Percentiles rank a stretch among this genome's conserved stretches.
Conservation (phyloP, 768 basidiomycete species). For the Calvatia gigantea region DNA sequence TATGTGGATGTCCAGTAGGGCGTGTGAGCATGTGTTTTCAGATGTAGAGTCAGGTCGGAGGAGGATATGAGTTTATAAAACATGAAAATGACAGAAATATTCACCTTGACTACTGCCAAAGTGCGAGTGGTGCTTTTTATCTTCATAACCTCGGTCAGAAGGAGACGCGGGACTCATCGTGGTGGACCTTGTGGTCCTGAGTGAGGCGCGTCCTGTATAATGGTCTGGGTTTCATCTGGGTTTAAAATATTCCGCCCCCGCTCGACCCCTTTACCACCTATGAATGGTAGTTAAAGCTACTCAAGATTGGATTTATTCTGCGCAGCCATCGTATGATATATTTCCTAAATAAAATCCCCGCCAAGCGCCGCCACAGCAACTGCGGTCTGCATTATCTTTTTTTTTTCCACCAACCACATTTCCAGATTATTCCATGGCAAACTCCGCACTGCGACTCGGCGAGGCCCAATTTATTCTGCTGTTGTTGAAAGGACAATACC, state of each 20-base stretch:
- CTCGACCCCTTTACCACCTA: neutral
- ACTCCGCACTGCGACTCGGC: too few relatives aligned
- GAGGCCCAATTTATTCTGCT: too few relatives aligned
- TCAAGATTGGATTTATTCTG: too few relatives aligned
- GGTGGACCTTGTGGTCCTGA: neutral
- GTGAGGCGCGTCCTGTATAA: neutral
- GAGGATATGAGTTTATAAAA: constrained; percentile 10
- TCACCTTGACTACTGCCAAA: constrained; percentile 6
- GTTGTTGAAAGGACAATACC: too few relatives aligned
- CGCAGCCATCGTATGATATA: too few relatives aligned
- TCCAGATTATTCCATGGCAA: too few relatives aligned
- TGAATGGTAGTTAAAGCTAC: too few relatives aligned
- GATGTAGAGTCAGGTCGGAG: constrained; percentile 5
- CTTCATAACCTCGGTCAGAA: neutral
- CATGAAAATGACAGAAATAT: neutral
- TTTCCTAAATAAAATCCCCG: too few relatives aligned
- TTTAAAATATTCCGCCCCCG: neutral
- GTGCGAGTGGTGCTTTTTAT: neutral
- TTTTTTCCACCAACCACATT: too few relatives aligned
- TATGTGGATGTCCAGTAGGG: neutral
- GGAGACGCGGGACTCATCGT: neutral
- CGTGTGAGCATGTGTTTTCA: neutral
- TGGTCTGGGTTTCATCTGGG: neutral
- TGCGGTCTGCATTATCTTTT: too few relatives aligned
- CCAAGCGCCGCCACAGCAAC: too few relatives aligned